A percentile compares a stretch with the other conserved stretches of the same genome.
Conservation (phyloP, 306 rosid species). For the Malus sieversii region DNA sequence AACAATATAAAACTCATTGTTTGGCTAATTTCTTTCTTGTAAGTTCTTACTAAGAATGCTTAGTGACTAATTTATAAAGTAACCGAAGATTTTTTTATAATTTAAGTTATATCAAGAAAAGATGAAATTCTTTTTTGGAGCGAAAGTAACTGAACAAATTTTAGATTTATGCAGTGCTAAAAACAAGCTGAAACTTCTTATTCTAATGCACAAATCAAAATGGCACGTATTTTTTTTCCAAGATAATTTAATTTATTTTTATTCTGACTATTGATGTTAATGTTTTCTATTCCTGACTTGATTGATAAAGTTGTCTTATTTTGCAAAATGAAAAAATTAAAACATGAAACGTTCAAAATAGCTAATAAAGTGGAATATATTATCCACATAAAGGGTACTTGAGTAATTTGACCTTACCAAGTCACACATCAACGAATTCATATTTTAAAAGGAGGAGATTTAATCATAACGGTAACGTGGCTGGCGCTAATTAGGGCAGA, state of each 20-base stretch:
- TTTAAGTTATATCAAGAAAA: background rate
- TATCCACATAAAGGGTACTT: background rate
- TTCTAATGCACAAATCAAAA: background rate
- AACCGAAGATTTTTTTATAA: background rate
- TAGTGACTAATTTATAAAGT: background rate
- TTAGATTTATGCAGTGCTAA: no score
- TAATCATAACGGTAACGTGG: slow-evolving; percentile 36
- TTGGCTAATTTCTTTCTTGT: background rate
- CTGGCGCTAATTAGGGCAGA: slow-evolving; percentile 13
- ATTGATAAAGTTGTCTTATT: background rate
- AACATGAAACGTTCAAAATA: no score
- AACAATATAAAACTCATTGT: background rate
- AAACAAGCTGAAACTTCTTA: background rate
- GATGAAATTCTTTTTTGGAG: background rate
- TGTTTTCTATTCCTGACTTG: background rate
- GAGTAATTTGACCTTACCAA: background rate
- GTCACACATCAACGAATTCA: background rate
- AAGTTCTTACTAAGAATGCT: background rate
- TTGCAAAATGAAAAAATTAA: background rate
- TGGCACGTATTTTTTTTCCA: background rate
- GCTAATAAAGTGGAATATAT: background rate
- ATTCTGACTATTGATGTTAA: background rate
- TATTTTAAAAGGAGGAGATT: background rate
- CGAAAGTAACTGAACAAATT: no score
- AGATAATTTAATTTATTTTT: background rate